Base-by-base conservation (phyloP, 495 filamentous ascomycete genomes). In the Durotheca rogersii region DNA sequence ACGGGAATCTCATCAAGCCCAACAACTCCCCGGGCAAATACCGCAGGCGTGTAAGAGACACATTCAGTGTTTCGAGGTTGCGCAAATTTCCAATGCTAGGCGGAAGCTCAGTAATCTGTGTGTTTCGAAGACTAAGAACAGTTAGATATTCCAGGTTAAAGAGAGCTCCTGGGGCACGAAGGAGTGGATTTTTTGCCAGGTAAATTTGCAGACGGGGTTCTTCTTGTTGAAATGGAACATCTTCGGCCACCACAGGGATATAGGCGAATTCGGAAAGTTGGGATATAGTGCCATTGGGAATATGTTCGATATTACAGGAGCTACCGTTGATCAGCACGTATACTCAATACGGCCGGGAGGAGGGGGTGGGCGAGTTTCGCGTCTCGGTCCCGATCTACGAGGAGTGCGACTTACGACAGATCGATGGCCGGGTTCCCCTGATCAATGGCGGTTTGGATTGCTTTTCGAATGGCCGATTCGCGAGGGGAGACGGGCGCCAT, bases 1-100 rank as follows among this genome's bases (percentile, higher is more conserved):
- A 53, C 6, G 58, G 69, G 9, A 35, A 65, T 7, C 69, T 66
- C 30, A 90, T 64, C 2, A 90, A 67, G 41, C 72, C 69, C 1
- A 90, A 70, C 0, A 92, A 63, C 57, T 91, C 88, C 65, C 75
- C 86, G 0, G 89, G 89, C 4, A 95, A 77, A 42, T 67, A 81
- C 4, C 70, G 70, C 6, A 95, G 73, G n/a, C 66, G 58, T 53
- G 93, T 93, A 34, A 85, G 75, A 4, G 84, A 78, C 10, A 95
- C 48, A 43, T 90, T 90, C 6, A 93, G 73, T 21, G 82, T 77
- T 56, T 76, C 67, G 4, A 95, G 69, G 32, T 82, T 80, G 4
- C 62, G 71, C 10, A 94, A 70, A 29, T 76, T 78, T n/a, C 72
- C 71, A 31, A 94, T 86, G 0, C 76, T 71, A 0, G 81, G 68